These are phyloP conservation scores for Scutellaria minor DNA, from an alignment of 257 asterid species.

Conservation along the genomic window DNA sequence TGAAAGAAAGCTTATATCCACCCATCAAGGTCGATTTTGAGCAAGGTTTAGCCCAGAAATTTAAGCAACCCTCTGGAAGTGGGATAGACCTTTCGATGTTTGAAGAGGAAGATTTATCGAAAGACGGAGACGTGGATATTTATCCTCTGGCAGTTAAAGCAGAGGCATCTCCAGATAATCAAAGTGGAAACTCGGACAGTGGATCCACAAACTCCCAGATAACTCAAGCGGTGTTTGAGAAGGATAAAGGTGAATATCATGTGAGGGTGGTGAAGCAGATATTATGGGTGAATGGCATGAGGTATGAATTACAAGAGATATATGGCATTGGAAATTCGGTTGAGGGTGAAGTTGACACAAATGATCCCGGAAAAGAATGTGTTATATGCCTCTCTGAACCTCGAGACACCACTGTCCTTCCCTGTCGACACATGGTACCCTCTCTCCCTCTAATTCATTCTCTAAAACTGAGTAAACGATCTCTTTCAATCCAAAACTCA, in stretches of 20 bases:
- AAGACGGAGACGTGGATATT: constrained; percentile 62
- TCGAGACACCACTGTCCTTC: constrained; percentile 94
- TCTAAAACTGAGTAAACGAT: neutral
- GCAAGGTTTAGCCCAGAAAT: constrained; percentile 87
- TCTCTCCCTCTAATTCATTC: constrained; percentile 23
- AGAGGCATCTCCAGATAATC: constrained; percentile 61
- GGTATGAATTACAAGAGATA: constrained; percentile 91
- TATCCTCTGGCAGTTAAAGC: constrained; percentile 90
- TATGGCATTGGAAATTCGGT: constrained; percentile 88
- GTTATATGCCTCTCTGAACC: constrained; percentile 97
- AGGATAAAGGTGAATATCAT: constrained; percentile 83
- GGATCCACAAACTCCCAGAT: constrained; percentile 79
- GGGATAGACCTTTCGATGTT: constrained; percentile 79
- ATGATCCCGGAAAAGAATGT: constrained; percentile 94
- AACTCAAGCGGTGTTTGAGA: constrained; percentile 86
- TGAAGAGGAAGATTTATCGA: constrained; percentile 65
- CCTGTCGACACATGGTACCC: constrained; percentile 95
- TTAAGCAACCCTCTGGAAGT: constrained; percentile 80
- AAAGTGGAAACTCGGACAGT: constrained; percentile 44
- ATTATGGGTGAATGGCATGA: constrained; percentile 84
- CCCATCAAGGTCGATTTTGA: constrained; percentile 69
- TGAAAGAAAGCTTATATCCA: constrained; percentile 65
- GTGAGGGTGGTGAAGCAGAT: constrained; percentile 92
- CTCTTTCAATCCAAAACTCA: neutral
- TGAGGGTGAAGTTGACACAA: constrained; percentile 71